Base-by-base conservation (phyloP, 2,329 filamentous ascomycete genomes). In the Colletotrichum destructivum region DNA sequence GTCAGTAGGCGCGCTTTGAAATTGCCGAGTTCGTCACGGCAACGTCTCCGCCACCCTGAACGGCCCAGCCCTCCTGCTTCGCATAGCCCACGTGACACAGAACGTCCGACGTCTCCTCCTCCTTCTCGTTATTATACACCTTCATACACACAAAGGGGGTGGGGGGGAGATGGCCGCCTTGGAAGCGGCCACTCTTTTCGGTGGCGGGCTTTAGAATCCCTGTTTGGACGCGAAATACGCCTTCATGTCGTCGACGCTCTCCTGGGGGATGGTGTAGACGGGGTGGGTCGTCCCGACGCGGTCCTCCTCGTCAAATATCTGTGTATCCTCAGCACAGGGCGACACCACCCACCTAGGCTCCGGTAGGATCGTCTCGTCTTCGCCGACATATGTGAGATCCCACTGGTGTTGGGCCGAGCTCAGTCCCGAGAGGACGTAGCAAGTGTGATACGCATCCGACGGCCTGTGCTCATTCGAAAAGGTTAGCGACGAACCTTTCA, bases 371-470 rank as follows among this genome's bases (percentile, higher is more conserved):
- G 75, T 74, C 57, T 76, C 78, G 42, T 82, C 79, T 61, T 73
- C 77, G 71, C 35, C 74, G 66, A 74, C 78, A 62, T 74, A 74
- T 47, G 71, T 73, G 76, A 89, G 82, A 73, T 84, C 81, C 88
- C 88, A 90, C 77, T 87, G 84, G 80, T 98, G 89, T 82, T 97
- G 94, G 31, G 92, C 92, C 64, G 91, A 92, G 80, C 94, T 96
- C 75, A 98, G 86, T 6, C 96, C 96, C 26, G 93, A 91, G 23
- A 98, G 88, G 40, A 95, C 94, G 83, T 98, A 98, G 84, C 94
- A 96, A 55, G 94, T 94, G 82, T 98, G 96, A 78, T 98, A 98
- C 60, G 93, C 92, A 83, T 98, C 96, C 5, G 95, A 91, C 72
- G 87, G 87, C 77, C 93, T 95, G 49, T 3, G 46, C 8, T 63